These are phyloP conservation scores for Mesotaenium endlicherianum DNA, from an alignment of 139 green algal species.

Conservation along the genomic window DNA sequence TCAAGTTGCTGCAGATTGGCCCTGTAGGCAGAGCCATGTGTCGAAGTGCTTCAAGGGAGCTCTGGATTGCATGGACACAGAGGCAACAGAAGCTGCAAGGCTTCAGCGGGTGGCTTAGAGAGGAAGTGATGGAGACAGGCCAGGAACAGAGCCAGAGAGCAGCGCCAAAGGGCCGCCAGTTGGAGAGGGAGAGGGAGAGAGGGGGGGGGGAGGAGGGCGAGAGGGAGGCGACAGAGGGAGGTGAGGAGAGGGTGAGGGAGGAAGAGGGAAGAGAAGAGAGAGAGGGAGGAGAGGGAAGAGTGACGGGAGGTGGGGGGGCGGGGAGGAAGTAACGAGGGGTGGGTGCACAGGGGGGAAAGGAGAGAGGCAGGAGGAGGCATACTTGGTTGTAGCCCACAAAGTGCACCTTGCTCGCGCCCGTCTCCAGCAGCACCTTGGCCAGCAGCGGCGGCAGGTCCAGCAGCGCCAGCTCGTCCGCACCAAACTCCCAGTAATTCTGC, in stretches of 20 bases:
- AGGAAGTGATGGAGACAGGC: no score
- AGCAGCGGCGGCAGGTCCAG: background rate
- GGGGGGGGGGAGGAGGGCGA: background rate
- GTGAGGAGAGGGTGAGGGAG: background rate
- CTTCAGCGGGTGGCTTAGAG: no score
- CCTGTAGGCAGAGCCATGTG: no score
- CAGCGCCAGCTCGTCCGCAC: background rate
- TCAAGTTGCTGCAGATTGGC: no score
- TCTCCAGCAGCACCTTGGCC: background rate
- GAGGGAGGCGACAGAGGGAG: background rate
- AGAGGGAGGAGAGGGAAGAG: background rate
- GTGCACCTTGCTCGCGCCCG: background rate
- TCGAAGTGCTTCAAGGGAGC: no score
- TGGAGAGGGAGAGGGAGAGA: background rate
- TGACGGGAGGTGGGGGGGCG: background rate
- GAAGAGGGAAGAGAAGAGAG: background rate
- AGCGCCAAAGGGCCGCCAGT: background rate
- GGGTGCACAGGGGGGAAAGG: background rate
- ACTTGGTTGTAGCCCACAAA: slow-evolving; percentile 10
- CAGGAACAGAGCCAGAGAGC: no score
- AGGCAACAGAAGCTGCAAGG: background rate
- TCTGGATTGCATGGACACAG: no score
- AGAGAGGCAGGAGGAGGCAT: background rate
- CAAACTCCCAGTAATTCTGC: background rate
- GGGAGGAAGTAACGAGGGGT: background rate